phyloP scores from a whole-genome alignment of 305 asterid species.

The Fraxinus nigra region DNA sequence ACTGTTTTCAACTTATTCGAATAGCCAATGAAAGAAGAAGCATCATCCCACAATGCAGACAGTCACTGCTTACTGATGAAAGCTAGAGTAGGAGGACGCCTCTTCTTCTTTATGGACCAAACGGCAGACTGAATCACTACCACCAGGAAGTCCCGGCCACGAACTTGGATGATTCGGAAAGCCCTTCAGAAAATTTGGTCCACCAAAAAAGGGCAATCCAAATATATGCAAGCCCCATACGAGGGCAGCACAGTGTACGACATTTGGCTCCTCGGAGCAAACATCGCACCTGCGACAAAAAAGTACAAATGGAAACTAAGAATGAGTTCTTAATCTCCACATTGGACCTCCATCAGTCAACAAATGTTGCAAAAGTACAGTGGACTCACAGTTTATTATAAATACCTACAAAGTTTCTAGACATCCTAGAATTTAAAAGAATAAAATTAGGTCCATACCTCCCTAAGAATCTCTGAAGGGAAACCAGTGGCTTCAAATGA shows the following conservation, averaged over 20 bases:
- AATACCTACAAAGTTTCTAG: constrained; percentile 13
- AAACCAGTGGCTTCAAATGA: constrained; percentile 77
- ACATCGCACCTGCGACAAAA: constrained; percentile 97
- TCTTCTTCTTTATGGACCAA: constrained; percentile 75
- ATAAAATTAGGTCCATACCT: constrained; percentile 52
- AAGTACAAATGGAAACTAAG: constrained; percentile 51
- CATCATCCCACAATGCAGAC: constrained; percentile 67
- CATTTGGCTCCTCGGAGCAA: constrained; percentile 99
- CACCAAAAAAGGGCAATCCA: constrained; percentile 75
- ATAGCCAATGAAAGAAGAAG: constrained; percentile 79
- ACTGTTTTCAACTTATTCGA: constrained; percentile 39
- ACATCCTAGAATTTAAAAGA: constrained; percentile 18
- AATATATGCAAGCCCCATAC: constrained; percentile 59
- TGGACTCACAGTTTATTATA: constrained; percentile 21
- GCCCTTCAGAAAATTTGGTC: constrained; percentile 84
- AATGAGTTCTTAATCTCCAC: constrained; percentile 53
- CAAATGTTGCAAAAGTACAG: constrained; percentile 23
- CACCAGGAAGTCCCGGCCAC: constrained; percentile 79
- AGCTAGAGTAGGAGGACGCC: constrained; percentile 86
- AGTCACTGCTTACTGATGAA: constrained; percentile 73
- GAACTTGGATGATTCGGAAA: constrained; percentile 74
- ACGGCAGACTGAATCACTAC: constrained; percentile 75
- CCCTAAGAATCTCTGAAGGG: constrained; percentile 80
- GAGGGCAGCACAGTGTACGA: constrained; percentile 91
- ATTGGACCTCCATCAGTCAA: constrained; percentile 47